Conservation (phyloP, 305 asterid genomes). For the Fraxinus sp. region DNA sequence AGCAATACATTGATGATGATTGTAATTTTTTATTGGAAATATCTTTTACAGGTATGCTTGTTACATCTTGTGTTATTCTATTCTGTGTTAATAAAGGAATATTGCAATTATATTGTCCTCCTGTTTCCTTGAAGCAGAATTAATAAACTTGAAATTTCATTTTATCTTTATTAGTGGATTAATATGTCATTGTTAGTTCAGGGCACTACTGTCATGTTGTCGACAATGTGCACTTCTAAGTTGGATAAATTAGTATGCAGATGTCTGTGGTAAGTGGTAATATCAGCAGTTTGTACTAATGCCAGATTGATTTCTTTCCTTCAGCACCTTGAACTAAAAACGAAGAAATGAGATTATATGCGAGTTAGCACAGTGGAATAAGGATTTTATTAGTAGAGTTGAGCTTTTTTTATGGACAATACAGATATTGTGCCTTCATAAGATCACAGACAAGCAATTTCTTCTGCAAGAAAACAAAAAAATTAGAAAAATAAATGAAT, state of each 20-base stretch:
- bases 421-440: not conserved
- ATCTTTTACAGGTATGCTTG: conserved; percentile 66
- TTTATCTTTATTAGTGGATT: conserved; percentile 1
- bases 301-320: not conserved
- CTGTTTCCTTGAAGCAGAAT: conserved; percentile 17
- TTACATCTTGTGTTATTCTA: not conserved
- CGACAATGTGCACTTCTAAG: conserved; percentile 11
- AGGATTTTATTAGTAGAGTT: not conserved
- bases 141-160: conserved; percentile 4
- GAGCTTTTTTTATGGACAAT: not conserved
- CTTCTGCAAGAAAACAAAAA: not conserved
- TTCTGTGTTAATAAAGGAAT: conserved; percentile 11
- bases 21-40: conserved; percentile 86
- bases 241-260: conserved; percentile 5
- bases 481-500: not conserved
- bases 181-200: conserved; percentile 4
- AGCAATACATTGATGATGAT: conserved; percentile 57
- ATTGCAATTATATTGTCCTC: conserved; percentile 17
- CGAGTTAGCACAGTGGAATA: not conserved
- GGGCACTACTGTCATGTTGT: conserved; percentile 12
- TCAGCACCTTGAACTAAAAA: not conserved
- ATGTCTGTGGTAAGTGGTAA: not conserved
- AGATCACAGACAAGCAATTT: not conserved
- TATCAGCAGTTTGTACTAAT: not conserved
- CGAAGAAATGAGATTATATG: not conserved